These are phyloP conservation scores for Lasiodiplodia theobromae DNA, from an alignment of 2,329 filamentous ascomycete genomes.

Conservation along the genomic window DNA sequence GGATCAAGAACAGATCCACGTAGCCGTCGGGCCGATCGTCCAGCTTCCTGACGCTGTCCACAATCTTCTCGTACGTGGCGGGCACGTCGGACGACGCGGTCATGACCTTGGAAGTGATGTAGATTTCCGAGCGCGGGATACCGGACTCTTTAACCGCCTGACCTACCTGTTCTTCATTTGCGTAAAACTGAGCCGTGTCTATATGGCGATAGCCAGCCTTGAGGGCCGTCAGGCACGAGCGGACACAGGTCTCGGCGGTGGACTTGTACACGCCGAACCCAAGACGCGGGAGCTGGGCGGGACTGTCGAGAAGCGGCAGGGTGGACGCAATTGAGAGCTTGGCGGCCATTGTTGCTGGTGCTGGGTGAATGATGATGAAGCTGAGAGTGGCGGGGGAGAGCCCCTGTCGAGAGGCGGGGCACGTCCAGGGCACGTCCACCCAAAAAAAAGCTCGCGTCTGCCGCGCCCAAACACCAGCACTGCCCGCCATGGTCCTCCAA, in stretches of 20 bases:
- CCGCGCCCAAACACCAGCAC: constrained; percentile 1
- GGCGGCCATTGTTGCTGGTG: constrained; percentile 2
- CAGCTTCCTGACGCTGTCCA: constrained; percentile 70
- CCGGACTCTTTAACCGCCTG: constrained; percentile 65
- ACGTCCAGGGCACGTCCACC: neutral
- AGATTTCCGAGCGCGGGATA: constrained; percentile 66
- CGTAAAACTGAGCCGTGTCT: constrained; percentile 74
- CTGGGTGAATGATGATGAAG: neutral
- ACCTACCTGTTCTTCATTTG: constrained; percentile 72
- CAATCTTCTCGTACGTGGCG: constrained; percentile 64
- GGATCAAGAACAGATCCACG: constrained; percentile 75
- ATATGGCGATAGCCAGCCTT: constrained; percentile 68
- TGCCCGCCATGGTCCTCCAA: constrained; percentile 65
- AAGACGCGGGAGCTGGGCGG: constrained; percentile 66
- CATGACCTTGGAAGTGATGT: constrained; percentile 75
- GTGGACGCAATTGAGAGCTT: constrained; percentile 56
- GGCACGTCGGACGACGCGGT: constrained; percentile 61
- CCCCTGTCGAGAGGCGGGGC: constrained; percentile 4
- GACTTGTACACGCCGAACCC: constrained; percentile 77
- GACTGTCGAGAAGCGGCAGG: constrained; percentile 59
- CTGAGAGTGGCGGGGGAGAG: neutral
- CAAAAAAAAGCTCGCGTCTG: constrained; percentile 15
- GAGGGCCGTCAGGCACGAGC: constrained; percentile 66
- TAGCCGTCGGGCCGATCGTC: constrained; percentile 63
- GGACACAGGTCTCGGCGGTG: constrained; percentile 59